Evolutionary conservation across 208 protist species (phyloP), one percentile per base, ranked within the genome.

Genomic region (Trypanosoma mega): DNA sequence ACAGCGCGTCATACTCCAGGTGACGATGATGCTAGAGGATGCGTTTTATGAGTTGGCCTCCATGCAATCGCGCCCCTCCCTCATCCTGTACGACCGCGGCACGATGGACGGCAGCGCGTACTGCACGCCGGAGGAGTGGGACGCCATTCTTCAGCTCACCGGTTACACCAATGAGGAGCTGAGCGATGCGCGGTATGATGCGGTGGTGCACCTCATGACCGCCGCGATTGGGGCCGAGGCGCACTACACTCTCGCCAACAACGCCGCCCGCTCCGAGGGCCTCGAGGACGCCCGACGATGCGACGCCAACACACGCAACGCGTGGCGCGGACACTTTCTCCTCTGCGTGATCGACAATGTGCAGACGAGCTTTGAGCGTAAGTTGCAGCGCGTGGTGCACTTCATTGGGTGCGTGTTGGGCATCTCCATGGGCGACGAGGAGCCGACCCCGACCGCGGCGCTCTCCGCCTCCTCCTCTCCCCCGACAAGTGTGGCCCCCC

Each of bases 191-290:
- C 72, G 72, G 21, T 90, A 90, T 45, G 79, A 90, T 51, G 76
- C 80, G 1, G 80, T 91, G 5, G 30, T 90, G 5, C 86, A 93
- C 64, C 29, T 88, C 23, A 80, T 92, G 16, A 92, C 88, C 7
- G 82, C 85, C 20, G 88, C 88, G 14, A 64, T 76, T 50, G 88
- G 85, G 11, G 85, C 85, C 6, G 71, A 75, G 68, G 41, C 53
- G 11, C 80, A 60, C 58, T 94, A 94, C 74, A 85, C 72, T 2
- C 50, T 71, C 1, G 75, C 47, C 34, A 86, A 88, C 58, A 92
- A 92, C 51, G 72, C 27, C 16, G 68, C 63, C 2, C 69, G 87
- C 2, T 70, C 64, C 0, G 87, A 94, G 47, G 74, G 75, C 14
- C 5, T 44, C 2, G 77, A 87, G 47, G 60, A 81, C 50, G 87